Evolutionary conservation across 202 grass and related monocot genomes (phyloP).

Genomic region (Setaria italica): DNA sequence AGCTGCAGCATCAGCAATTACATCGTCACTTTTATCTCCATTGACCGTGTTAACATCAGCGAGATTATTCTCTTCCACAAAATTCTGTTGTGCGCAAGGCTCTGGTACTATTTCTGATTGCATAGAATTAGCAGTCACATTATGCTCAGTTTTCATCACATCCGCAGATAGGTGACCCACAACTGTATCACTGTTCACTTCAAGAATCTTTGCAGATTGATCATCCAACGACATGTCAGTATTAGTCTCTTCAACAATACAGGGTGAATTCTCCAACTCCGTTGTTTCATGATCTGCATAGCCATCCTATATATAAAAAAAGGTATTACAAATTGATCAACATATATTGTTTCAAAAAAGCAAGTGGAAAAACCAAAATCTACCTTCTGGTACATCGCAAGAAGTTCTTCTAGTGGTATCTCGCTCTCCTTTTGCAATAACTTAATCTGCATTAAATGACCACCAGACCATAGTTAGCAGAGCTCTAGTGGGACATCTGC

Average conservation of each 20-base stretch:
- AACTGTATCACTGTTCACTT: slow-evolving; percentile 39
- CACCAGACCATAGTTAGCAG: slow-evolving; percentile 33
- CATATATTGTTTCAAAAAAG: slow-evolving; percentile 23
- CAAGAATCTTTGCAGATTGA: slow-evolving; percentile 41
- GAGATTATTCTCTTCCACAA: slow-evolving; percentile 54
- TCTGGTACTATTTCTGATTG: slow-evolving; percentile 41
- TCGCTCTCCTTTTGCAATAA: slow-evolving; percentile 95
- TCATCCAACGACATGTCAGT: slow-evolving; percentile 45
- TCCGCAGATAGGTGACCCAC: slow-evolving; percentile 47
- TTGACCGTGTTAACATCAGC: slow-evolving; percentile 53
- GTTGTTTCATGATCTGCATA: slow-evolving; percentile 62
- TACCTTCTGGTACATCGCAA: slow-evolving; percentile 93
- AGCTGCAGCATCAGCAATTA: slow-evolving; percentile 92
- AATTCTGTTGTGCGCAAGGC: slow-evolving; percentile 36
- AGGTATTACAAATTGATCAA: slow-evolving; percentile 48
- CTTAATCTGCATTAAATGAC: slow-evolving; percentile 70
- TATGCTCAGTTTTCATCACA: slow-evolving; percentile 34
- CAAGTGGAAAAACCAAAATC: slow-evolving; percentile 37
- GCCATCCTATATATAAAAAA: slow-evolving; percentile 78
- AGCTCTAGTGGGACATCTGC: not conserved
- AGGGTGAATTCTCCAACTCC: slow-evolving; percentile 66
- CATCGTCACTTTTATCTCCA: slow-evolving; percentile 68
- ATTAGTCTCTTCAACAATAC: slow-evolving; percentile 56
- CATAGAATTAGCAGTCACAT: slow-evolving; percentile 16
- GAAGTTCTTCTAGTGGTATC: slow-evolving; percentile 87